These are phyloP conservation scores for Hymenoscyphus albidus DNA, from an alignment of 2,329 filamentous ascomycete species.

Conservation along the genomic window DNA sequence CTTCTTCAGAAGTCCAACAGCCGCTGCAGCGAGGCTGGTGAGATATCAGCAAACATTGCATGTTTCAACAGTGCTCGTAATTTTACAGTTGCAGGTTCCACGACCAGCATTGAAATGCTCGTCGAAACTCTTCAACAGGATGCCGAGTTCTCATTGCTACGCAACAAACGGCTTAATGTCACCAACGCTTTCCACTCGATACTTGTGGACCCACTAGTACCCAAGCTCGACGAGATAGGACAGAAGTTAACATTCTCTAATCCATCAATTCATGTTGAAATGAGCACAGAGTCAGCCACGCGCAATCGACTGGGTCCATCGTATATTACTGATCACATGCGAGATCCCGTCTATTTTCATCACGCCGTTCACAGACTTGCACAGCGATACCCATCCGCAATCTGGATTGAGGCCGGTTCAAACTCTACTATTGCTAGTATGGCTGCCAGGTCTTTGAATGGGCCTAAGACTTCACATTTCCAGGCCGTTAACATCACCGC, in stretches of 20 bases:
- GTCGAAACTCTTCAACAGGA: conserved; percentile 25
- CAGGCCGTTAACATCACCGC: not conserved
- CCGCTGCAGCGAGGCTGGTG: too few relatives aligned
- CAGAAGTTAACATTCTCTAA: conserved; percentile 2
- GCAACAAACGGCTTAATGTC: conserved; percentile 1
- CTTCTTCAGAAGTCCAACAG: not conserved
- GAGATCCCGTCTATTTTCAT: conserved; percentile 29
- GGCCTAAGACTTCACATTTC: not conserved
- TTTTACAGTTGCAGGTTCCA: conserved; percentile 34
- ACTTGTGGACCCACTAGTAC: conserved; percentile 11
- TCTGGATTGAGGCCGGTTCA: conserved; percentile 31
- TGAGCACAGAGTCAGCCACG: not conserved
- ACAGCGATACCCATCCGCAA: conserved; percentile 5
- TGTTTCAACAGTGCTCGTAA: conserved; percentile 34
- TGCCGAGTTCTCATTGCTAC: not conserved
- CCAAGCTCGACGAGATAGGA: not conserved
- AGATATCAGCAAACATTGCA: conserved; percentile 26
- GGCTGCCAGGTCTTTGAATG: not conserved
- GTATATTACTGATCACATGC: conserved; percentile 23
- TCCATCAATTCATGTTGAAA: conserved; percentile 13
- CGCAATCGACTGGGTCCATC: not conserved
- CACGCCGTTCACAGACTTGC: conserved; percentile 29
- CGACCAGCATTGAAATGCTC: not conserved
- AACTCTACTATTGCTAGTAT: conserved; percentile 22
- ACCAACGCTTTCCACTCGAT: conserved; percentile 29